phyloP scores from a whole-genome alignment of 495 filamentous ascomycete genomes.

The Aspergillus egyptiacus region DNA sequence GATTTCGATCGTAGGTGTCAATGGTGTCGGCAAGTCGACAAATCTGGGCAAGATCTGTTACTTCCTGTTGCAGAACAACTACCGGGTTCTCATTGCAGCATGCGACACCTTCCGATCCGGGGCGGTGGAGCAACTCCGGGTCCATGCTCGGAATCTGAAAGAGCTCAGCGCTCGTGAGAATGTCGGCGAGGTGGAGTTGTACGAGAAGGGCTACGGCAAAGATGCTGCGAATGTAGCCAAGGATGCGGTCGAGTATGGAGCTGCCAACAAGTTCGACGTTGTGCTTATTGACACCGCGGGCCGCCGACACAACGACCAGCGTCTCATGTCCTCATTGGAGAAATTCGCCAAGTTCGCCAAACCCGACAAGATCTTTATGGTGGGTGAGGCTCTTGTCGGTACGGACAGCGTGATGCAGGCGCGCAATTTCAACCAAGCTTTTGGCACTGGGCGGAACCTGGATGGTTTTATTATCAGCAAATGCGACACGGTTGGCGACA shows the following conservation, averaged over 20 bases:
- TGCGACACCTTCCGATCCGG: slow-evolving; percentile 97
- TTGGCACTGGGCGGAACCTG: slow-evolving; percentile 70
- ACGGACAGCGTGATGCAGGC: slow-evolving; percentile 93
- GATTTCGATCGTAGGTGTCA: slow-evolving; percentile 95
- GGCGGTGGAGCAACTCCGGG: slow-evolving; percentile 92
- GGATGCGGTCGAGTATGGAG: slow-evolving; percentile 78
- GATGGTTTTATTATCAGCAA: slow-evolving; percentile 98
- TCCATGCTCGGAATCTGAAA: slow-evolving; percentile 84
- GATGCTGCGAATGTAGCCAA: slow-evolving; percentile 93
- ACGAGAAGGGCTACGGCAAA: slow-evolving; percentile 95
- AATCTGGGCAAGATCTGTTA: slow-evolving; percentile 96
- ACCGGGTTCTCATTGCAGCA: slow-evolving; percentile 89
- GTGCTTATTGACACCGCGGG: slow-evolving; percentile 97
- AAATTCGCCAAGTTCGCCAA: slow-evolving; percentile 95
- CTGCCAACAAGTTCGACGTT: slow-evolving; percentile 74
- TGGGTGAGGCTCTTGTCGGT: slow-evolving; percentile 93
- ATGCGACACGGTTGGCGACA: slow-evolving; percentile 97
- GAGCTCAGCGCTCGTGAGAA: slow-evolving; percentile 78
- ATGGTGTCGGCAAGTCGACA: slow-evolving; percentile 96
- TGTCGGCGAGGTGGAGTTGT: slow-evolving; percentile 74
- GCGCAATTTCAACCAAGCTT: slow-evolving; percentile 88
- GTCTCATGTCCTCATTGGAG: slow-evolving; percentile 89
- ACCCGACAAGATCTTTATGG: slow-evolving; percentile 98
- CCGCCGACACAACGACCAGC: slow-evolving; percentile 87
- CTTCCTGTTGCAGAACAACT: slow-evolving; percentile 94